These are phyloP conservation scores for Incumbomyces lentus DNA, from an alignment of 2,329 filamentous ascomycete genomes.

Conservation along the genomic window DNA sequence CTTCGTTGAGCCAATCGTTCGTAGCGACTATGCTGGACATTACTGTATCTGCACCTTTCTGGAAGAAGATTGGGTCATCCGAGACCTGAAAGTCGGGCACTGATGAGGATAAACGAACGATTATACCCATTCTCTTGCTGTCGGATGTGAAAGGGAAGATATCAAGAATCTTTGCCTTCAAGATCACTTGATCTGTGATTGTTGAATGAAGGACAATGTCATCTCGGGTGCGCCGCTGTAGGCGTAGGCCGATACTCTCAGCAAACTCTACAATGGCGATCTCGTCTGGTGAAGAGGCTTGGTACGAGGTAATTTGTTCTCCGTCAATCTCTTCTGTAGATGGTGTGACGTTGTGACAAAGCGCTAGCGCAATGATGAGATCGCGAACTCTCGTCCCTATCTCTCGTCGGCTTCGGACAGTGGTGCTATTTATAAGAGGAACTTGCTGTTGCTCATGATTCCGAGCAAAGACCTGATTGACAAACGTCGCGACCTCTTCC, in stretches of 20 bases:
- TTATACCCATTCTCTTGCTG: constrained; percentile 95
- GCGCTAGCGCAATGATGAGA: constrained; percentile 77
- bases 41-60: constrained; percentile 96
- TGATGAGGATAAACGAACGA: constrained; percentile 66
- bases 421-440: constrained; percentile 24
- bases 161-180: constrained; percentile 80
- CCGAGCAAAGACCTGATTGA: constrained; percentile 69
- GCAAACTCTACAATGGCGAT: constrained; percentile 97
- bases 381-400: constrained; percentile 90
- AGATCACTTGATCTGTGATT: constrained; percentile 60
- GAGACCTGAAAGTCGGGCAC: constrained; percentile 34
- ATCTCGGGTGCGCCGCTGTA: constrained; percentile 77
- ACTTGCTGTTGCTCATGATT: constrained; percentile 16
- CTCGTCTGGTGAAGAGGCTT: constrained; percentile 94
- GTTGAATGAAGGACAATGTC: constrained; percentile 73
- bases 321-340: constrained; percentile 77
- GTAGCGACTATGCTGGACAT: constrained; percentile 92
- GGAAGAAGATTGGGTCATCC: constrained; percentile 94
- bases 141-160: constrained; percentile 97
- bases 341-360: constrained; percentile 96
- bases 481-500: constrained; percentile 85
- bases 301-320: constrained; percentile 68
- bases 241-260: constrained; percentile 75
- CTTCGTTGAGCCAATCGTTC: constrained; percentile 98
- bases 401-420: constrained; percentile 78